Evolutionary conservation across 441 rosid species (phyloP), one percentile per base, ranked within the genome.

Genomic region (Aquilaria agallochum): DNA sequence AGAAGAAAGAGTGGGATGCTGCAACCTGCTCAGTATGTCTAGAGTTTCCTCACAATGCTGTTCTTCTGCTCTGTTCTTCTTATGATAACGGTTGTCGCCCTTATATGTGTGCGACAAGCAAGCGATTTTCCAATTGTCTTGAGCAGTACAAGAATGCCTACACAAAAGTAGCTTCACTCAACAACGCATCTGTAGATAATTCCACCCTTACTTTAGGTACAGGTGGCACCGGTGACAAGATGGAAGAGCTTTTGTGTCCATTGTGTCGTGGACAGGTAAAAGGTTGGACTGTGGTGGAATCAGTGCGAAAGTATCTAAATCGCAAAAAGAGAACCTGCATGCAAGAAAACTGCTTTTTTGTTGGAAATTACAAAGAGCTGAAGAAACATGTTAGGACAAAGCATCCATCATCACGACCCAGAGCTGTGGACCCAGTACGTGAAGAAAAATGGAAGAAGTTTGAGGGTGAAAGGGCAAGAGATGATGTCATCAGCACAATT

Each of bases 21-120:
- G 75, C 77, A 55, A 66, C 70, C 45, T 83, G 89, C 62, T 79
- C 89, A 7, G 69, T 83, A 31, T 83, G 86, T 62, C 70, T 83
- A 76, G 89, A 83, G 54, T 82, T 78, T 49, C 86, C 89, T 47
- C 89, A 83, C 67, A 83, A 74, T 27, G 79, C 82, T 32, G 80
- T 83, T 47, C 80, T 80, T 47, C 68, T 83, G 57, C 65, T 58
- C n/a, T 83, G 89, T 51, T 78, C 86, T 15, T 78, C 82, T 2
- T 69, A 67, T 33, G 74, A 77, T 11, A 73, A 72, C 9, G 84
- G 89, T 5, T 83, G 89, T 51, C 69, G 76, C 4, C 89, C 89
- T 50, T 83, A 73, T 78, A 78, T 83, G 70, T 83, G 89, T 15
- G 72, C 80, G 64, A 80, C 89, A 5, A 81, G 89, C 71, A 70